Evolutionary conservation across 495 filamentous ascomycete species (phyloP).

Genomic region (Trichocladium uniseriatum): DNA sequence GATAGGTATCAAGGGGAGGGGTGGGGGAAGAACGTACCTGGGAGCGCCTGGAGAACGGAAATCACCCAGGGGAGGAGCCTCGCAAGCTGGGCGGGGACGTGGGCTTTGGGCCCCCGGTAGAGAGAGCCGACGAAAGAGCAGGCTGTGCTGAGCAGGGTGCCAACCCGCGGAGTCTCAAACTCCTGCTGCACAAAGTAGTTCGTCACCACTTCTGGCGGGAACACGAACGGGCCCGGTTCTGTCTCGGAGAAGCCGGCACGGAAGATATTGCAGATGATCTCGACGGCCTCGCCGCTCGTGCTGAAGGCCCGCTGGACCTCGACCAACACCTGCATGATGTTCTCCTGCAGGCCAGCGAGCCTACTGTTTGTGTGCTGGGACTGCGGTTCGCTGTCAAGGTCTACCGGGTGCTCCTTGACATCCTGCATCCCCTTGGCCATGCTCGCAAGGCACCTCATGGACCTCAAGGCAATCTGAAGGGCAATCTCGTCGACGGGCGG

Average conservation of each 20-base stretch:
- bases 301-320: conserved; percentile 46
- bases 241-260: conserved; percentile 72
- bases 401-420: conserved; percentile 59
- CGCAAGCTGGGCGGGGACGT: conserved; percentile 36
- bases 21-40: conserved; percentile 36
- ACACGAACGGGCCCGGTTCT: conserved; percentile 65
- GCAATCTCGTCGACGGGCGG: conserved; percentile 31
- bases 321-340: conserved; percentile 48
- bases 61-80: conserved; percentile 57
- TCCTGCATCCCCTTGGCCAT: conserved; percentile 75
- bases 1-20: background rate
- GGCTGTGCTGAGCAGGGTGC: conserved; percentile 67
- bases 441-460: conserved; percentile 61
- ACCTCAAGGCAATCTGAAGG: conserved; percentile 49
- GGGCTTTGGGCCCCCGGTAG: conserved; percentile 37
- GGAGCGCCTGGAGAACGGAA: conserved; percentile 52
- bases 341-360: conserved; percentile 21
- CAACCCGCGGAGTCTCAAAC: conserved; percentile 56
- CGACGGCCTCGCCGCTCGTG: conserved; percentile 58
- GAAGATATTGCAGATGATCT: conserved; percentile 65
- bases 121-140: conserved; percentile 65
- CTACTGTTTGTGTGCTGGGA: background rate
- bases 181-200: conserved; percentile 59
- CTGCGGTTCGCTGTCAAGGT: conserved; percentile 43
- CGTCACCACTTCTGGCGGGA: conserved; percentile 60